These are phyloP conservation scores for Vinca major DNA, from an alignment of 305 asterid species.

Conservation along the genomic window DNA sequence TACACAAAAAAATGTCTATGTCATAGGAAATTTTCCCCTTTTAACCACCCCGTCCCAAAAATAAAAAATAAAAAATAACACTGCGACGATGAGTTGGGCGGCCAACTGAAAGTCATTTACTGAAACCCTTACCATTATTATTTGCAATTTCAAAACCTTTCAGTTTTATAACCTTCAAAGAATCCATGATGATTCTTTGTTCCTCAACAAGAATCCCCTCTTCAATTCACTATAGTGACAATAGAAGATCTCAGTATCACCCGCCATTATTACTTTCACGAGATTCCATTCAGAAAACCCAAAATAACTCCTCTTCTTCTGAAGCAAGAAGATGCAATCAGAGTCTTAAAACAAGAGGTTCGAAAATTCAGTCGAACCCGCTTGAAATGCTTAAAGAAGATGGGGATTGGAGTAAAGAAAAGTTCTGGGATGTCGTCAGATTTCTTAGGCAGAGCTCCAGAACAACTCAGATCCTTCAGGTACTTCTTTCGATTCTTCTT, in stretches of 20 bases:
- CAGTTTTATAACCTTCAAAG: not conserved
- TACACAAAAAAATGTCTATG: no score
- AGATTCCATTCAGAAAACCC: conserved; percentile 1
- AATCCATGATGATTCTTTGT: not conserved
- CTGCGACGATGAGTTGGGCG: not conserved
- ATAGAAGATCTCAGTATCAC: not conserved
- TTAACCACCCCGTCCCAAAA: no score
- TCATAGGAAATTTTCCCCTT: no score
- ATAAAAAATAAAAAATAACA: no score
- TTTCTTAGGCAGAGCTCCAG: conserved; percentile 20
- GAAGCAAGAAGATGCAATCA: not conserved
- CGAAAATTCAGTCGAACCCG: conserved; percentile 12
- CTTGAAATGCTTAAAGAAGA: conserved; percentile 18
- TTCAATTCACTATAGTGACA: not conserved
- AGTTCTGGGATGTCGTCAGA: conserved; percentile 21
- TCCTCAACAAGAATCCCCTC: not conserved
- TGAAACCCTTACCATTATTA: not conserved
- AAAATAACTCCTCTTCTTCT: not conserved
- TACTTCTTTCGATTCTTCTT: not conserved
- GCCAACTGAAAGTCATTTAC: not conserved
- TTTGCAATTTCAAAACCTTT: not conserved
- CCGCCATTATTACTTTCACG: not conserved
- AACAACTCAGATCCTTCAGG: conserved; percentile 18
- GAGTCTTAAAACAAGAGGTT: not conserved
- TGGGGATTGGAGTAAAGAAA: conserved; percentile 25